Percentiles rank a stretch among this genome's conserved stretches.
These are phyloP conservation scores for Phytophthora fragariae DNA, from an alignment of 352 stramenopile genomes.

Conservation along the genomic window DNA sequence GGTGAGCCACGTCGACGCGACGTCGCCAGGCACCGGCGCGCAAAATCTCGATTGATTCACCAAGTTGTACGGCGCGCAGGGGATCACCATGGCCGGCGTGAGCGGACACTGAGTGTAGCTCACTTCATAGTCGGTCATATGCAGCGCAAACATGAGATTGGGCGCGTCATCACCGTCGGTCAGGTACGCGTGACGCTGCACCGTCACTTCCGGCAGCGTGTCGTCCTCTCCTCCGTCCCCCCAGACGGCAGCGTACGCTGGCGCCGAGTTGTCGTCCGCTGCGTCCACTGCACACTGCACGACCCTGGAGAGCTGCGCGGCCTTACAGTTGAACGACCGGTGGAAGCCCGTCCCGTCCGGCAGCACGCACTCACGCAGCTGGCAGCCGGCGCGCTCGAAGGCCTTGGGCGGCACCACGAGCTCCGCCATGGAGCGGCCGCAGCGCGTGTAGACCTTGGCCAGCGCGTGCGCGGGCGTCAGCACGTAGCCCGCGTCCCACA, in stretches of 20 bases:
- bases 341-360: constrained; percentile 44
- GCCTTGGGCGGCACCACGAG: constrained; percentile 66
- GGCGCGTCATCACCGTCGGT: constrained; percentile 17
- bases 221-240: constrained; percentile 62
- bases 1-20: constrained; percentile 58
- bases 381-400: constrained; percentile 62
- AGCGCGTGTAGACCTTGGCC: constrained; percentile 66
- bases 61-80: constrained; percentile 55
- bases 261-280: constrained; percentile 34
- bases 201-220: constrained; percentile 55
- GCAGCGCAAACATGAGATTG: constrained; percentile 69
- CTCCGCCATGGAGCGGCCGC: constrained; percentile 70
- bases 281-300: constrained; percentile 69
- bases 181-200: constrained; percentile 62
- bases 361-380: constrained; percentile 28
- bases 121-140: constrained; percentile 51
- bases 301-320: constrained; percentile 44
- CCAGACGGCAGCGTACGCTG: constrained; percentile 60
- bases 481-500: constrained; percentile 77
- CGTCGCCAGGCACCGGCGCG: constrained; percentile 37
- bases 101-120: constrained; percentile 59
- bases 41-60: constrained; percentile 54
- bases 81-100: constrained; percentile 64
- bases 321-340: constrained; percentile 55
- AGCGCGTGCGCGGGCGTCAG: constrained; percentile 46